Evolutionary conservation across 2,329 filamentous ascomycete species (phyloP).

Genomic region (Pseudogymnoascus destructans): DNA sequence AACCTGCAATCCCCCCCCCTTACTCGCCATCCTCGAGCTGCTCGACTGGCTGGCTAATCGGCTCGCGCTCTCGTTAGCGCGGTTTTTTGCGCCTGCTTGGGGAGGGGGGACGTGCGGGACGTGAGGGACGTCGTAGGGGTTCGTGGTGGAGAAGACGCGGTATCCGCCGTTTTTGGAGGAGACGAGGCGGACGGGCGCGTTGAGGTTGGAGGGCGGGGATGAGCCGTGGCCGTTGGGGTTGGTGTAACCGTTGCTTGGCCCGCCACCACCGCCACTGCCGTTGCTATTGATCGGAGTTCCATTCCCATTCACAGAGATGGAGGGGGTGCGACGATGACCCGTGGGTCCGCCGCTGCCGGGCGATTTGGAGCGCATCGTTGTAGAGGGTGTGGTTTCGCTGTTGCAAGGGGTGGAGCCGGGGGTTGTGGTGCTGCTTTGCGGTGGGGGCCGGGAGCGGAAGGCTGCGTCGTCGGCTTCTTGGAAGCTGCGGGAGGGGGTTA

Average conservation of each 20-base stretch:
- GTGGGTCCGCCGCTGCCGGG: not conserved
- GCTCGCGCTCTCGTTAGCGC: conserved; percentile 18
- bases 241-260: not conserved
- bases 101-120: conserved; percentile 16
- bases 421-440: not conserved
- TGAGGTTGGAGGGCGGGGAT: not conserved
- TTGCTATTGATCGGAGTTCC: not conserved
- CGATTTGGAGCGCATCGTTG: not conserved
- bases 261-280: too few relatives aligned
- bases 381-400: not conserved
- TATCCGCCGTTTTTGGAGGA: conserved; percentile 7
- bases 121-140: not conserved
- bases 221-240: not conserved
- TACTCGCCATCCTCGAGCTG: conserved; percentile 19
- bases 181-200: not conserved
- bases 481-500: not conserved
- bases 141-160: not conserved
- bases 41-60: conserved; percentile 12
- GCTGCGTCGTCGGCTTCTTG: not conserved
- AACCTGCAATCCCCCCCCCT: conserved; percentile 67
- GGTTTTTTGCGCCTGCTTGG: conserved; percentile 19
- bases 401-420: not conserved
- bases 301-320: not conserved
- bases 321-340: not conserved
- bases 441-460: not conserved